phyloP scores from a whole-genome alignment of 1,139 yeast species.

The Protomyces gravidus region DNA sequence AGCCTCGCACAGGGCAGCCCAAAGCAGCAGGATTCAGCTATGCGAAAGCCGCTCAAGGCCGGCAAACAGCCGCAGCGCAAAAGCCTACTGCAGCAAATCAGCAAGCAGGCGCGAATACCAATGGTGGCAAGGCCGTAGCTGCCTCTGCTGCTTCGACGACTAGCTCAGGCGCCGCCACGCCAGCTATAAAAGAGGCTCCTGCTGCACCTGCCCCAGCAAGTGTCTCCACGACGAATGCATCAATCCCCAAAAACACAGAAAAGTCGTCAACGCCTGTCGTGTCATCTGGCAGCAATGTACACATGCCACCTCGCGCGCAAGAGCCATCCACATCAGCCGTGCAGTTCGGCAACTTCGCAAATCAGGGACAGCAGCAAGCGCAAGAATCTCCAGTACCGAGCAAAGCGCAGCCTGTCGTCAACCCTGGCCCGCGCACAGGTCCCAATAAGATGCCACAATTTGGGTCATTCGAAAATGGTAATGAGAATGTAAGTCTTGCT shows the following conservation, averaged over 20 bases:
- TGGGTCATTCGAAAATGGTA: conserved; percentile 15
- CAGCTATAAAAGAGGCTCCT: background rate
- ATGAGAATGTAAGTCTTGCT: conserved; percentile 1
- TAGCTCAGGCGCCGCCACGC: background rate
- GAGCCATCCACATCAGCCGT: conserved; percentile 2
- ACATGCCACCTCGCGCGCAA: conserved; percentile 21
- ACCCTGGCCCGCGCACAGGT: too few species aligned
- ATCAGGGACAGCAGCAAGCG: background rate
- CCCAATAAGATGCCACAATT: conserved; percentile 25
- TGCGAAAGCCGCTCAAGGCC: conserved; percentile 25
- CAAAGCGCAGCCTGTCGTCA: conserved; percentile 11
- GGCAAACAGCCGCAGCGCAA: background rate
- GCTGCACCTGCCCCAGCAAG: background rate
- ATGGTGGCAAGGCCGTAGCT: background rate
- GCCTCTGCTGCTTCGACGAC: background rate
- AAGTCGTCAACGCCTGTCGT: too few species aligned
- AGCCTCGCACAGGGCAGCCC: background rate
- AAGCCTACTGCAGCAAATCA: conserved; percentile 3
- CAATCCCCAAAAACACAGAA: background rate
- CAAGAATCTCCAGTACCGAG: conserved; percentile 5
- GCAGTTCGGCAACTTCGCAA: conserved; percentile 19
- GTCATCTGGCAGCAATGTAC: background rate
- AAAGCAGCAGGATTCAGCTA: conserved; percentile 12
- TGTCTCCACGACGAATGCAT: background rate
- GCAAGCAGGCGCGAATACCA: background rate